Percentiles rank a stretch among this genome's conserved stretches.
phyloP scores from a whole-genome alignment of 495 filamentous ascomycete species.

The Podospora comata region DNA sequence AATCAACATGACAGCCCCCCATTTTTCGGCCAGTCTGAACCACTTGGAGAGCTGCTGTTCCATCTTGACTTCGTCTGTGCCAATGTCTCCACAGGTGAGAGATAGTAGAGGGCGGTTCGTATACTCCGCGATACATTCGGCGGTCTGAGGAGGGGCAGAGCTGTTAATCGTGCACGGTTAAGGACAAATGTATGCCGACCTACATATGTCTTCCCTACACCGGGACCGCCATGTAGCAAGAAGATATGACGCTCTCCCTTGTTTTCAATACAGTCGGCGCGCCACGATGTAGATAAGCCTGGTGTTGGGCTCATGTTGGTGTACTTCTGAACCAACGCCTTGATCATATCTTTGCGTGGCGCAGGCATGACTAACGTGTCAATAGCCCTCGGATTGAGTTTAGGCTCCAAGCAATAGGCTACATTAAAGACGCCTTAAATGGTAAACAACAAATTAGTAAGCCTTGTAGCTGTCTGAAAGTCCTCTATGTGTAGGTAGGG shows the following conservation, averaged over 20 bases:
- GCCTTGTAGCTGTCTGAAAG: too few species aligned
- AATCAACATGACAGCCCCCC: slow-evolving; percentile 33
- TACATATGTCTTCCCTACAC: slow-evolving; percentile 44
- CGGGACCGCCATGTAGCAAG: slow-evolving; percentile 49
- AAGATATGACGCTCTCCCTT: slow-evolving; percentile 46
- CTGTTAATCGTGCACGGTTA: not conserved
- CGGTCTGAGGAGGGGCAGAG: too few species aligned
- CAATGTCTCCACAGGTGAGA: slow-evolving; percentile 28
- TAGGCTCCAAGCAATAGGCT: not conserved
- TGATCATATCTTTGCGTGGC: not conserved
- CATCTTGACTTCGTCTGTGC: not conserved
- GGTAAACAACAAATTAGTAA: not conserved
- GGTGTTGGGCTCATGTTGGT: not conserved
- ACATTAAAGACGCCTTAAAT: not conserved
- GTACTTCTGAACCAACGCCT: not conserved
- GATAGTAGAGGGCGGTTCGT: slow-evolving; percentile 19
- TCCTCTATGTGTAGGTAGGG: too few species aligned
- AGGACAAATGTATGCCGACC: not conserved
- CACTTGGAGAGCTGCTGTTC: slow-evolving; percentile 10
- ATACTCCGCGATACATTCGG: slow-evolving; percentile 20
- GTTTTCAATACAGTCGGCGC: slow-evolving; percentile 36
- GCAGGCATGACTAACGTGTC: not conserved
- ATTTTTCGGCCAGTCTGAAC: slow-evolving; percentile 13
- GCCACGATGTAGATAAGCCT: slow-evolving; percentile 10
- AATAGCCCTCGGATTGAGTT: not conserved